Conservation (phyloP, 352 stramenopile species). For the Elongisporangium senticosum region DNA sequence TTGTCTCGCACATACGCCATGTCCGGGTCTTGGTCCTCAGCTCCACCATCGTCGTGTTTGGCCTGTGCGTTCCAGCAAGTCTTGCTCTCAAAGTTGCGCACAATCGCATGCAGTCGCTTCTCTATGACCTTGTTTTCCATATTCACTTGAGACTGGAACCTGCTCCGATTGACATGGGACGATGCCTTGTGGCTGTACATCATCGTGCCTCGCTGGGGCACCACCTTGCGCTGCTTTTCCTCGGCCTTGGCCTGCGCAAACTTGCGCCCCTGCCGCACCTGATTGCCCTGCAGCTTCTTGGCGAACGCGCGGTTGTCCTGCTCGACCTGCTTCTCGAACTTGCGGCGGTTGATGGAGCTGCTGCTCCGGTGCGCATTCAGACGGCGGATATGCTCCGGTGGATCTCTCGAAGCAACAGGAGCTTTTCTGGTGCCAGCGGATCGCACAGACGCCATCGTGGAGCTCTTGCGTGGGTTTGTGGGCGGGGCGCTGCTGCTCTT, state of each 20-base stretch:
- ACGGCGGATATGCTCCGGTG: slow-evolving; percentile 16
- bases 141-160: slow-evolving; percentile 43
- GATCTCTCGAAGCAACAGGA: slow-evolving; percentile 4
- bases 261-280: slow-evolving; percentile 21
- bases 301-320: slow-evolving; percentile 52
- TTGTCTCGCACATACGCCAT: slow-evolving; percentile 39
- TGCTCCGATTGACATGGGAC: slow-evolving; percentile 53
- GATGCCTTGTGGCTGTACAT: slow-evolving; percentile 50
- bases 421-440: slow-evolving; percentile 2
- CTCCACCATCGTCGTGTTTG: slow-evolving; percentile 17
- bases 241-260: slow-evolving; percentile 30
- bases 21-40: slow-evolving; percentile 42
- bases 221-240: slow-evolving; percentile 26
- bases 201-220: slow-evolving; percentile 33
- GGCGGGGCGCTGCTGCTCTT: background rate
- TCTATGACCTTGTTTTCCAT: slow-evolving; percentile 51
- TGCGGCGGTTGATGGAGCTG: slow-evolving; percentile 48
- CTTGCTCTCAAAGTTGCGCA: slow-evolving; percentile 1
- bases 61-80: slow-evolving; percentile 7
- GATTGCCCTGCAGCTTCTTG: slow-evolving; percentile 39
- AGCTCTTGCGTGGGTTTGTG: background rate
- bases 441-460: background rate
- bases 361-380: slow-evolving; percentile 20
- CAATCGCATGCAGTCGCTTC: slow-evolving; percentile 41
- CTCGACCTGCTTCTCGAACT: slow-evolving; percentile 51